phyloP scores from a whole-genome alignment of 2,329 filamentous ascomycete genomes.

The Paecilomyces sp. region DNA sequence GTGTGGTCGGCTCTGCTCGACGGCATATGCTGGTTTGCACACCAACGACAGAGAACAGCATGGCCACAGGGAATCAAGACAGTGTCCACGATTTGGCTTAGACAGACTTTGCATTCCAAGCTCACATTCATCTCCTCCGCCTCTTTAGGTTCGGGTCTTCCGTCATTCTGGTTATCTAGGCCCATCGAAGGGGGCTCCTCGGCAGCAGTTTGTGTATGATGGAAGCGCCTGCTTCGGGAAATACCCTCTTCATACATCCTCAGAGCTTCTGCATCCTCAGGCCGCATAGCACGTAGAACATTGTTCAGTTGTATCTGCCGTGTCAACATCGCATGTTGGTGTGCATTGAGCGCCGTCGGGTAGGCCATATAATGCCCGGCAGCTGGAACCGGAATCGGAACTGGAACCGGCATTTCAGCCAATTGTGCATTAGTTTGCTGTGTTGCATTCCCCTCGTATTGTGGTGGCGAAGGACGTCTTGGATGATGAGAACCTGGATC shows the following conservation, averaged over 20 bases:
- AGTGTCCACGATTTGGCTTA: slow-evolving; percentile 45
- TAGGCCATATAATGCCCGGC: background rate
- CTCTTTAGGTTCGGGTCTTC: slow-evolving; percentile 41
- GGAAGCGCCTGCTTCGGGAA: slow-evolving; percentile 1
- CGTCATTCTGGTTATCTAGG: slow-evolving; percentile 40
- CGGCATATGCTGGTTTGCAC: slow-evolving; percentile 45
- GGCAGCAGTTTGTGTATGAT: background rate
- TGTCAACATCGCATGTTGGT: slow-evolving; percentile 5
- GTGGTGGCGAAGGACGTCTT: slow-evolving; percentile 2
- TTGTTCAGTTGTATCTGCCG: slow-evolving; percentile 6
- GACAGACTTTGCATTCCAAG: slow-evolving; percentile 48
- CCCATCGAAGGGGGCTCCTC: slow-evolving; percentile 15
- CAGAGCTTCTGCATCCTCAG: slow-evolving; percentile 5
- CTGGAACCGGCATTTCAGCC: background rate
- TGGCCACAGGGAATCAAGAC: slow-evolving; percentile 50
- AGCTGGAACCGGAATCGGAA: background rate
- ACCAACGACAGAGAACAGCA: slow-evolving; percentile 50
- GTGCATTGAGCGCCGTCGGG: slow-evolving; percentile 1
- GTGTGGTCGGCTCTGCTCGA: slow-evolving; percentile 29
- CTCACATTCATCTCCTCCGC: slow-evolving; percentile 44
- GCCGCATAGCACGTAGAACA: slow-evolving; percentile 6
- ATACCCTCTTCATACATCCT: slow-evolving; percentile 6
- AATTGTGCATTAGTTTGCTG: background rate
- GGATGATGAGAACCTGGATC: background rate
- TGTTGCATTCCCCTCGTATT: background rate